Base-by-base conservation (phyloP, 208 protist genomes). In the Endotrypanum monterogeii region DNA sequence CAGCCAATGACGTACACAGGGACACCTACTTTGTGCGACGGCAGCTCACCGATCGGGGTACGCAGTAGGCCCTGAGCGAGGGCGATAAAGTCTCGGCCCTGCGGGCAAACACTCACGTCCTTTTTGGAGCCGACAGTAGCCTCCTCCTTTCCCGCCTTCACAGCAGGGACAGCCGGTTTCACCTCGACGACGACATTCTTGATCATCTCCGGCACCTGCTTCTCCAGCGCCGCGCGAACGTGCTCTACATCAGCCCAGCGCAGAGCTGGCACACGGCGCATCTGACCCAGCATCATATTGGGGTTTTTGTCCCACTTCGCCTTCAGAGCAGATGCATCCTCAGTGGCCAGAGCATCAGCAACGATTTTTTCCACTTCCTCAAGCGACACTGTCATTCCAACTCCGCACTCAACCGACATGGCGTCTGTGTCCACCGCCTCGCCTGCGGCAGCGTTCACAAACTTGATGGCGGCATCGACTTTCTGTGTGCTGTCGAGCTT, bases 1-100 rank as follows among this genome's bases (percentile, higher is more conserved):
- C 99, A 99, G 30, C 98, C 98, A 30, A 84, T 32, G 3, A 99
- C 75, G 67, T 91, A 86, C 20, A 99, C 91, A 16, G 82, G 78
- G 35, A 68, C 76, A 55, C 88, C 87, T 30, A 84, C 86, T 67
- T 86, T 80, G 71, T 76, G 71, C 2, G 71, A 77, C 20, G 79
- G 76, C 32, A 97, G 73, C 58, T 90, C 69, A 55, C 84, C 86
- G 48, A 97, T 86, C 5, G 61, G 67, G 46, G 79, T 85, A 52
- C 70, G 82, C 5, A 84, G 79, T 11, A 86, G 80, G 32, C 79
- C 80, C 69, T 86, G 71, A 7, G 85, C 74, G 23, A 95, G 83
- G 39, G 55, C 74, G 25, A 37, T 57, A 80, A 83, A 95, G 73
- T 92, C 73, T 60, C 68, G 71, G 76, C 84, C 92, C 55, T 72